Evolutionary conservation across 2,329 filamentous ascomycete genomes (phyloP), one percentile per base, ranked within the genome.

Genomic region (Hymenoscyphus fructigenus): DNA sequence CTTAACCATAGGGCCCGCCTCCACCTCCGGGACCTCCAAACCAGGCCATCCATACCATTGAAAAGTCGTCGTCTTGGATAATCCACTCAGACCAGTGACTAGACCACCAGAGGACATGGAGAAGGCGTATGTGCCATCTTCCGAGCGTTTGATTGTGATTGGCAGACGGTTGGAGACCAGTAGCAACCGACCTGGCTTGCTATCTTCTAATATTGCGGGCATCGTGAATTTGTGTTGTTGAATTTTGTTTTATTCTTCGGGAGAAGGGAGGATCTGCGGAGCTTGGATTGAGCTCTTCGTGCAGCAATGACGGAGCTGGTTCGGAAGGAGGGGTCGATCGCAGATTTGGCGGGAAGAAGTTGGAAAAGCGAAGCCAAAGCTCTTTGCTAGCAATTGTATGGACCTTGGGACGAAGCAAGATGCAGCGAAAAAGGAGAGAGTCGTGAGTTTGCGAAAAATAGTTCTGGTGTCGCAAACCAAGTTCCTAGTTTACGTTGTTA

Each of bases 1-100:
- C 75, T 90, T 84, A 75, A 87, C 90, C 77, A 99, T 88, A 63
- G 84, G 83, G 1, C 85, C 82, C 55, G 91, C 85, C 78, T 98
- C 94, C 63, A 88, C 85, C 68, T 96, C 91, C 47, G 94, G 94
- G 4, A 98, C 88, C 78, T 98, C 92, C 59, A 97, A 81, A 44
- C 95, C 95, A 0, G 95, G 93, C 94, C 95, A 98, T 71, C 95
- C 95, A 79, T 98, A 98, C 95, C 95, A 99, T 78, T 95, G 91
- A 79, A 98, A 98, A 71, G 89, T 94, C 29, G 92, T 97, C 36
- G 92, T 91, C 80, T 97, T 97, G 73, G 91, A 90, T 65, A 98
- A 81, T 29, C 95, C 95, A 71, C 92, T 96, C 67, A 99, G 83
- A 23, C 95, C 95, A 60, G 92, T 97, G 74, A 98, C 95, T 50